Base-by-base conservation (phyloP, 2,329 filamentous ascomycete genomes). In the Teratosphaeriaceae sp. region DNA sequence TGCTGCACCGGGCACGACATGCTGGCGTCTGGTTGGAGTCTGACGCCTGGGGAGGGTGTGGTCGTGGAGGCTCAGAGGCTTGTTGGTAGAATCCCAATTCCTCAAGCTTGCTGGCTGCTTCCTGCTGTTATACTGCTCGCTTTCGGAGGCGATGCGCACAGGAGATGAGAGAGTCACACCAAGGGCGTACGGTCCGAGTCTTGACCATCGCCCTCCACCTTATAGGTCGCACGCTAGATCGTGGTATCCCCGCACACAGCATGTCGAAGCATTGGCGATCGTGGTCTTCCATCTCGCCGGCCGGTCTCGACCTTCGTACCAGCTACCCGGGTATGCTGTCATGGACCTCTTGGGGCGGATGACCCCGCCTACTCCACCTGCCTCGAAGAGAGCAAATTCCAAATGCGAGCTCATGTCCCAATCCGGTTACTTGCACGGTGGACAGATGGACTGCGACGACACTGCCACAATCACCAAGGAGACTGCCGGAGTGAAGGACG, bases 1-100 rank as follows among this genome's bases (percentile, higher is more conserved):
- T 48, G 45, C 38, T 27, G 40, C 9, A 49, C 48, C 15, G 50
- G 52, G 16, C 37, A 39, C 20, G 37, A 11, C 37, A 39, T 39
- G 3, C 11, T 39, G 5, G 11, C 7, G 4, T 5, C 5, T 19
- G 12, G 36, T 21, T 38, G 18, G 29, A n/a, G n/a, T n/a, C n/a
- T n/a, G n/a, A n/a, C n/a, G n/a, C n/a, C n/a, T n/a, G n/a, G n/a
- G n/a, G n/a, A n/a, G n/a, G n/a, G n/a, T n/a, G n/a, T n/a, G n/a
- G n/a, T n/a, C n/a, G n/a, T n/a, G n/a, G n/a, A n/a, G n/a, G n/a
- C n/a, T 8, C 24, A 27, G 24, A 15, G 8, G 29, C 16, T 9
- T 31, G 29, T 31, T 31, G 29, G 9, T 27, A n/a, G n/a, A n/a
- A n/a, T n/a, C n/a, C n/a, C 24, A 8, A 8, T 27, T 27, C 24